Base-by-base conservation (phyloP, 2,329 filamentous ascomycete species). In the Penicillium sp. region DNA sequence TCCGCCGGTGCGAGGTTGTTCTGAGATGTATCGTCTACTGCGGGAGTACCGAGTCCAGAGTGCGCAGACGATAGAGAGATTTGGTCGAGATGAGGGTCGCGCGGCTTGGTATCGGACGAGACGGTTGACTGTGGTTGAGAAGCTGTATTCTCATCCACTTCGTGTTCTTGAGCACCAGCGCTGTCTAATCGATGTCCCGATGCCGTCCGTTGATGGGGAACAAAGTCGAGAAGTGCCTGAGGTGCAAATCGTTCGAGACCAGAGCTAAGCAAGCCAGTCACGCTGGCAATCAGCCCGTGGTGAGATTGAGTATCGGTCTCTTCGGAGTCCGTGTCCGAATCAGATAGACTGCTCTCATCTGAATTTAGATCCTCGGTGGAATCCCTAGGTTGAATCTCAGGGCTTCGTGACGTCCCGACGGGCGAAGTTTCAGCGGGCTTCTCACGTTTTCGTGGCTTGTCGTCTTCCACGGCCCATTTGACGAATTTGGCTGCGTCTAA, bases 401-500 rank as follows among this genome's bases (percentile, higher is more conserved):
- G 19, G 16, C 54, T 42, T 8, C 13, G 52, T 3, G 51, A 49
- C 25, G 57, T 30, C 25, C 26, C 42, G 25, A 16, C 49, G 26
- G 26, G 30, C 38, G 30, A 16, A 63, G 42, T 35, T 25, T 33
- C n/a, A 42, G 40, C 43, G 11, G 19, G 37, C 7, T 52, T 53
- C 13, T 66, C 61, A 25, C 76, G 70, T 16, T 78, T 76, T 5
- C 78, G 74, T 11, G 76, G 72, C 40, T 82, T 78, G 10, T 83
- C 79, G 57, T 81, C 80, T 35, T 80, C 78, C 64, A 83, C 84
- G 3, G 87, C 88, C 93, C 93, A 96, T 59, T 92, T 85, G 14
- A 95, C 74, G 67, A 96, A 96, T 75, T 93, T 95, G 56, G 84
- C 84, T 0, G 92, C 90, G 74, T 96, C 93, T 45, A 83, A 83